Evolutionary conservation across 2,329 filamentous ascomycete genomes (phyloP).

Genomic region (Berkeleyomyces rouxiae): DNA sequence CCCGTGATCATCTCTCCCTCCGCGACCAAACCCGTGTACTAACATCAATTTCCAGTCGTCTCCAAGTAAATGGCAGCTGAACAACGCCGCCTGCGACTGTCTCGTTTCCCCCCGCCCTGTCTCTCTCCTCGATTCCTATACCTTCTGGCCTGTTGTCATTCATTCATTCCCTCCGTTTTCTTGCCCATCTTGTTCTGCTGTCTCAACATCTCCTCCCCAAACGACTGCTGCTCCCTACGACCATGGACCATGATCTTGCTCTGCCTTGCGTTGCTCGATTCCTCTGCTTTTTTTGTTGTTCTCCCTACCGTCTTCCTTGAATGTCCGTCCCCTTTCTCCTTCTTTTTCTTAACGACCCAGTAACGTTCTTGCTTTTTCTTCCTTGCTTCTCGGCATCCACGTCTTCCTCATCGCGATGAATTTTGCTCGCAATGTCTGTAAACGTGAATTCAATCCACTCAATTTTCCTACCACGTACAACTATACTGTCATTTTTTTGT

Average conservation of each 20-base stretch:
- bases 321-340: not conserved
- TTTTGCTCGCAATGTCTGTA: not conserved
- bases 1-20: no score
- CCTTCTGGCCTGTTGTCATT: not conserved
- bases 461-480: not conserved
- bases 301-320: not conserved
- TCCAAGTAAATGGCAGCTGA: not conserved
- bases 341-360: constrained; percentile 1
- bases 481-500: not conserved
- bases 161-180: not conserved
- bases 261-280: not conserved
- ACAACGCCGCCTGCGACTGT: not conserved
- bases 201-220: not conserved
- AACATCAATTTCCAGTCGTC: not conserved
- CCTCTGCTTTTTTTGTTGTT: not conserved
- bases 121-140: not conserved
- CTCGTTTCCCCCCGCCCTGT: not conserved
- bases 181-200: not conserved
- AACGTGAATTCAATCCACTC: not conserved
- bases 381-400: not conserved
- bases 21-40: no score
- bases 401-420: not conserved
- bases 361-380: not conserved
- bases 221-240: not conserved
- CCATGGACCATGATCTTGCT: not conserved